Base-by-base conservation (phyloP, 441 rosid genomes). In the Aleurites moluccanus region DNA sequence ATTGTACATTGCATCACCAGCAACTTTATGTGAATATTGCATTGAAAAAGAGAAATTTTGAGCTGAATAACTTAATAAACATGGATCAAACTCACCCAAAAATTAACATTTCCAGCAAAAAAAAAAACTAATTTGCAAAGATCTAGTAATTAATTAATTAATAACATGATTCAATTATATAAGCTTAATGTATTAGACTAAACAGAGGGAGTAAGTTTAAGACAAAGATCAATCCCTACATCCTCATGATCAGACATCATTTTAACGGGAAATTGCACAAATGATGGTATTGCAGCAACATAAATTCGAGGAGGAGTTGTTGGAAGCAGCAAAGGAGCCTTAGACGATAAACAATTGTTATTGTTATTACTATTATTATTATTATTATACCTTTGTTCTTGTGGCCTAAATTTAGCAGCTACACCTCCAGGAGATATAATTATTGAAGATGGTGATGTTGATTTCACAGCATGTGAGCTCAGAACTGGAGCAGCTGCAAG, bases 191-290 rank as follows among this genome's bases (percentile, higher is more conserved):
- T 9, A 44, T 44, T 53, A 23, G n/a, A 15, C 73, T 77, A 81
- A 73, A 77, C 75, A 9, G 89, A 80, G n/a, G 85, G 79, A 44
- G 80, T 81, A 53, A 88, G 92, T 80, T 86, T 88, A 55, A 88
- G 88, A 74, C 86, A 81, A 40, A 88, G 88, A 78, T 86, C 88
- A 47, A 81, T 65, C 28, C 85, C 88, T 2, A 66, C 76, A 62
- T 81, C 86, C 53, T 52, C 65, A 38, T 83, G 53, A 25, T 81
- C 82, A 27, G 85, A 76, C 47, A 77, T 64, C 27, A 81, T 60
- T 70, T 78, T 74, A 61, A 71, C 72, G 1, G 86, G 65, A 73
- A 82, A 71, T 27, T 73, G 79, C 23, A 56, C 72, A 47, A 47
- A 76, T 1, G 73, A 23, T 14, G 83, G 64, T 47, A 49, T 20